Evolutionary conservation across 108 stramenopile species (phyloP).

Genomic region (Cyclotella atomus): DNA sequence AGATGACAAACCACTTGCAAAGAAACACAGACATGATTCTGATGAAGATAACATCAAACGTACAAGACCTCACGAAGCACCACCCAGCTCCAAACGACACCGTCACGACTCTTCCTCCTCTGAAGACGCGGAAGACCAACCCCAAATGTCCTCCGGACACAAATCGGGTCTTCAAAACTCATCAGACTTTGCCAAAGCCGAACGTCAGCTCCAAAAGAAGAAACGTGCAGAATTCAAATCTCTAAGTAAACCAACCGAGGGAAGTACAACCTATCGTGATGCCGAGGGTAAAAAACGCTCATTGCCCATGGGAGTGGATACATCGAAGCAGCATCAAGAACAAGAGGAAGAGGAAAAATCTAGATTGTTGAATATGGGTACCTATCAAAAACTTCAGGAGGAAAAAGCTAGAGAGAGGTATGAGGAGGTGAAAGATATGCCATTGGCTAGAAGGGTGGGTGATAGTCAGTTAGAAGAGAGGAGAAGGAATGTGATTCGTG

Average conservation of each 20-base stretch:
- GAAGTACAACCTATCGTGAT: constrained; percentile 87
- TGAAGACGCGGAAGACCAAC: constrained; percentile 4
- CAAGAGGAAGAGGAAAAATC: constrained; percentile 46
- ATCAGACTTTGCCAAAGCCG: constrained; percentile 67
- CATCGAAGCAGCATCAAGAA: constrained; percentile 23
- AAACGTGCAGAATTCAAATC: constrained; percentile 46
- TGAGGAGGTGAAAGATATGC: constrained; percentile 54
- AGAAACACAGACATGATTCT: constrained; percentile 17
- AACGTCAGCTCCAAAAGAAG: constrained; percentile 55
- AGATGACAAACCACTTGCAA: neutral
- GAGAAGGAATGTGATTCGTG: constrained; percentile 70
- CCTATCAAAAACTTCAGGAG: constrained; percentile 79
- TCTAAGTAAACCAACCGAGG: constrained; percentile 51
- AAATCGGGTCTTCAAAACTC: constrained; percentile 80
- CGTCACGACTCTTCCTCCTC: constrained; percentile 21
- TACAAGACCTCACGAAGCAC: neutral
- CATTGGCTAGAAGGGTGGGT: constrained; percentile 82
- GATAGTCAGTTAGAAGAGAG: constrained; percentile 75
- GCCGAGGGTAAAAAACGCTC: constrained; percentile 57
- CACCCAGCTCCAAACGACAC: neutral
- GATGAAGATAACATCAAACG: neutral
- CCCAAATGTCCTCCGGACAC: constrained; percentile 81
- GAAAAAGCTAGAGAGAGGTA: constrained; percentile 48
- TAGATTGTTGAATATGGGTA: constrained; percentile 51
- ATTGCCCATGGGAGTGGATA: constrained; percentile 33